Conservation (phyloP, 1,139 yeast genomes). For the Hansenula lynferdii region DNA sequence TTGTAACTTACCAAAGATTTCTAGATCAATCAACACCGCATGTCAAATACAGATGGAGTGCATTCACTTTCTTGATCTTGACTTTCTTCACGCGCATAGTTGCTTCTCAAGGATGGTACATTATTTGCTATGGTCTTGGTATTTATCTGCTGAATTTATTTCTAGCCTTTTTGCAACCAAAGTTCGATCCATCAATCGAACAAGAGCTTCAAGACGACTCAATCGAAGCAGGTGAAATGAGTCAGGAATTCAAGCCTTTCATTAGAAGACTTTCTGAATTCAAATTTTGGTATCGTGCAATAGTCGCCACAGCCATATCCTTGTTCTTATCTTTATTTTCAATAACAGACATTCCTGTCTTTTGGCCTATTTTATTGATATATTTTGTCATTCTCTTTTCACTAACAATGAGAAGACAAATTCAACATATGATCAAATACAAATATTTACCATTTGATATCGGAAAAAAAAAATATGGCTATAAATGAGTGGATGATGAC, state of each 20-base stretch:
- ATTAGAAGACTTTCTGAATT: slow-evolving; percentile 92
- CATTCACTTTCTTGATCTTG: slow-evolving; percentile 50
- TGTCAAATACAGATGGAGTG: slow-evolving; percentile 71
- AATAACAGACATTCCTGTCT: slow-evolving; percentile 86
- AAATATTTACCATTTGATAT: slow-evolving; percentile 89
- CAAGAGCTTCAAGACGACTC: slow-evolving; percentile 82
- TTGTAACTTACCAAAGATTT: slow-evolving; percentile 47
- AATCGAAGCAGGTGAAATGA: slow-evolving; percentile 58
- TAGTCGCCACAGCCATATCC: slow-evolving; percentile 64
- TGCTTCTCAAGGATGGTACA: slow-evolving; percentile 88
- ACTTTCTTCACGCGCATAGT: slow-evolving; percentile 72
- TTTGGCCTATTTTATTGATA: slow-evolving; percentile 92
- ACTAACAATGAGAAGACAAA: slow-evolving; percentile 93
- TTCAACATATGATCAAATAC: slow-evolving; percentile 95
- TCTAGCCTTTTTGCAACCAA: slow-evolving; percentile 89
- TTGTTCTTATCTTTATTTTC: slow-evolving; percentile 59
- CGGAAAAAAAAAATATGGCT: slow-evolving; percentile 71
- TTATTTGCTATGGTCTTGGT: slow-evolving; percentile 87
- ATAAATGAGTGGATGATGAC: slow-evolving; percentile 11
- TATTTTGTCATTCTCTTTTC: slow-evolving; percentile 80
- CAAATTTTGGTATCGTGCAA: slow-evolving; percentile 88
- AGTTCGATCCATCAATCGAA: slow-evolving; percentile 91
- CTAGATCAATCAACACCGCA: slow-evolving; percentile 84
- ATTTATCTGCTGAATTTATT: slow-evolving; percentile 84
- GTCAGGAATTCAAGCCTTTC: slow-evolving; percentile 71